These are phyloP conservation scores for Penicillium sp. DNA, from an alignment of 2,329 filamentous ascomycete species.

Conservation along the genomic window DNA sequence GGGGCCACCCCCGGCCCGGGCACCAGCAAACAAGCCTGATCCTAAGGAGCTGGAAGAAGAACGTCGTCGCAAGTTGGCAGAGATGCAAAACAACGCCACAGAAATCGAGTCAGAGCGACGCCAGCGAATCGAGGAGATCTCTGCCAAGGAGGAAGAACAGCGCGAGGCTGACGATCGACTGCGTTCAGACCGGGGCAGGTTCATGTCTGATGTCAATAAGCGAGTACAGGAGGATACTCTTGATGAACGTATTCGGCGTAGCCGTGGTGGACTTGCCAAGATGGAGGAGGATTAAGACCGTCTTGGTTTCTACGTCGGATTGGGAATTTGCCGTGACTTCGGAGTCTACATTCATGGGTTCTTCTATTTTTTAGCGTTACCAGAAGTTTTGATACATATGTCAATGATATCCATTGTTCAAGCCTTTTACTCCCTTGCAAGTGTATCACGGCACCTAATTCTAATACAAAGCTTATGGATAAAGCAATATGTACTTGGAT, in stretches of 20 bases:
- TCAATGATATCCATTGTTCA: constrained; percentile 1
- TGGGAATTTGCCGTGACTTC: neutral
- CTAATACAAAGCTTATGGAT: too few relatives aligned
- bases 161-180: constrained; percentile 63
- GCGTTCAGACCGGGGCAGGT: constrained; percentile 36
- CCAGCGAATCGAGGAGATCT: constrained; percentile 64
- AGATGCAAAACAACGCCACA: constrained; percentile 69
- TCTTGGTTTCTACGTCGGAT: neutral
- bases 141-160: constrained; percentile 62
- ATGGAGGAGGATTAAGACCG: constrained; percentile 27
- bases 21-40: constrained; percentile 17
- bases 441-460: neutral
- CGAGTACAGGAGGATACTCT: constrained; percentile 36
- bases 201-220: constrained; percentile 35
- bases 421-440: neutral
- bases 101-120: constrained; percentile 70
- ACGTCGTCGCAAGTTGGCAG: constrained; percentile 57
- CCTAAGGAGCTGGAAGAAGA: constrained; percentile 33
- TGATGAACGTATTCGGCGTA: constrained; percentile 36
- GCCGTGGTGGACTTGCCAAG: constrained; percentile 33
- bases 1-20: constrained; percentile 11
- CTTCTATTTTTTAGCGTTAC: constrained; percentile 5
- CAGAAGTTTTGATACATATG: neutral
- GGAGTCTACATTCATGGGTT: neutral
- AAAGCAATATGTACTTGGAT: too few relatives aligned